Conservation (phyloP, 768 basidiomycete species). For the Tulasnella calospora region DNA sequence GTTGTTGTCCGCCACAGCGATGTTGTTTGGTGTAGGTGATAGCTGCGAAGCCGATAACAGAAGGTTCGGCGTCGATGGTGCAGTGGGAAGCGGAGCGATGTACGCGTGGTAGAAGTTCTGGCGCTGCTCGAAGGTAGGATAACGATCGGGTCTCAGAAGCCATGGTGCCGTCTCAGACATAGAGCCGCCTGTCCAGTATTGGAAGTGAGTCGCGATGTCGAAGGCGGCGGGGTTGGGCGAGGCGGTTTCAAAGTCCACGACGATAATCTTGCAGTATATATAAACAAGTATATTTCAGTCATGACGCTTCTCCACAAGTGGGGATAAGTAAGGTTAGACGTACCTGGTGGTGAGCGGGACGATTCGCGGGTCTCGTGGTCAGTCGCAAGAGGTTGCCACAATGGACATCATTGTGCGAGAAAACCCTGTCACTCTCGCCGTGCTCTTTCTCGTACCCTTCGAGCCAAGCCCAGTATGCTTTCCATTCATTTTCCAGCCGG, state of each 20-base stretch:
- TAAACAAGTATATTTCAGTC: not conserved
- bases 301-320: not conserved
- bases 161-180: conserved; percentile 60
- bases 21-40: conserved; percentile 3
- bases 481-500: conserved; percentile 58
- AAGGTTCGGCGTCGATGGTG: conserved; percentile 17
- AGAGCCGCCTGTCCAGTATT: conserved; percentile 95
- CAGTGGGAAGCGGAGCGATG: conserved; percentile 40
- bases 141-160: conserved; percentile 54
- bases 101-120: conserved; percentile 84
- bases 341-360: conserved; percentile 74
- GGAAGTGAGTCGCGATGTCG: conserved; percentile 95
- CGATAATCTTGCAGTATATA: conserved; percentile 62
- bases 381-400: conserved; percentile 86
- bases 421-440: conserved; percentile 62
- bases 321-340: conserved; percentile 29
- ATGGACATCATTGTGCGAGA: conserved; percentile 92
- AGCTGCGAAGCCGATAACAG: not conserved
- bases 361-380: conserved; percentile 49
- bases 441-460: conserved; percentile 54
- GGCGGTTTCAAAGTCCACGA: conserved; percentile 98
- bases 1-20: conserved; percentile 26
- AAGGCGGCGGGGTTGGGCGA: conserved; percentile 86
- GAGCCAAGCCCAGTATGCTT: conserved; percentile 65
- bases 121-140: conserved; percentile 69